Evolutionary conservation across 2,329 filamentous ascomycete genomes (phyloP), one percentile per base, ranked within the genome.

Genomic region (Alternaria brassicae): DNA sequence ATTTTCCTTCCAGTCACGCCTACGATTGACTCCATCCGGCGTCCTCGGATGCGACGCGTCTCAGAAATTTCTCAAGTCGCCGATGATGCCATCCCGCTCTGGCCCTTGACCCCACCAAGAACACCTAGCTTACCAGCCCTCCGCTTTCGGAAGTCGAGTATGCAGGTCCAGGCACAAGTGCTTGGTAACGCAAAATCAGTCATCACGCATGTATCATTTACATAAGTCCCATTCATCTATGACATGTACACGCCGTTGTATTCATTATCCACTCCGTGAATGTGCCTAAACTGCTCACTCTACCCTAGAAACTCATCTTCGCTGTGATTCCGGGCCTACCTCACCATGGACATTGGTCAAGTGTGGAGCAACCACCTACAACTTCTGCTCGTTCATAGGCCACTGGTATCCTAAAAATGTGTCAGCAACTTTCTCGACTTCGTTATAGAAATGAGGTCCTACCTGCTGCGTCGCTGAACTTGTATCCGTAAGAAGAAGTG

Each of bases 401-500:
- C 77, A 79, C 68, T 78, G 76, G 67, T 79, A 79, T 57, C 75
- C 75, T 77, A 63, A 9, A 34, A 39, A 30, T 25, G 3, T 32
- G 62, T 76, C 55, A 75, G 67, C 58, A 40, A 13, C 17, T 49
- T 13, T 21, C 58, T 45, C 53, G 55, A 44, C 52, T 40, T 23
- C 36, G 12, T 25, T 52, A 58, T 40, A 61, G 59, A 63, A 58
- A 37, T 60, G 55, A 62, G 41, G 54, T 61, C 72, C 56, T 71
- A 78, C 93, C 93, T 70, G 93, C 91, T 62, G 93, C 92, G 74
- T 99, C 95, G 77, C 91, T 96, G 84, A 99, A 99, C 81, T 97
- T 97, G 86, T 99, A 99, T 66, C 95, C 95, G 78, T 97, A 99
- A 6, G 93, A 97, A 39, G 93, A 91, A 30, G 94, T 98, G 83